Evolutionary conservation across 2,329 filamentous ascomycete genomes (phyloP), one percentile per base, ranked within the genome.

Genomic region (Stylonectria norvegica): DNA sequence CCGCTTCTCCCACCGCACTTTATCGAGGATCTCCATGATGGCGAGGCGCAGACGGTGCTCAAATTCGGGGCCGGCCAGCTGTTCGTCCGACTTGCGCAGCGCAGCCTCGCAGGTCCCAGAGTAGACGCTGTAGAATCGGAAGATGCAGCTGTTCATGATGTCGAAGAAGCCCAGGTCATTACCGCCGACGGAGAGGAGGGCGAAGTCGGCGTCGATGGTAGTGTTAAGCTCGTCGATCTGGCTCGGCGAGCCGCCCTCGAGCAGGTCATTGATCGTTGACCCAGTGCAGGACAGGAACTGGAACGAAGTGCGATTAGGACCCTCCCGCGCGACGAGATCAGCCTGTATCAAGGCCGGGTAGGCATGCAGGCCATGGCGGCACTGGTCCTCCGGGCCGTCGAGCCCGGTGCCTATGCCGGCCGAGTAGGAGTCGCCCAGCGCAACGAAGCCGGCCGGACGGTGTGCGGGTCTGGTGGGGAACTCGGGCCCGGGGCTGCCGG

Each of bases 111-210:
- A 74, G 1, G 69, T 69, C 5, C 68, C 69, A 12, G 66, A 70
- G 56, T 69, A 71, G 54, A 70, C 68, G 49, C 66, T 67, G 51
- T 73, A 73, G 52, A 73, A 73, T 20, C 69, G 64, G 47, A 73
- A 73, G 12, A 74, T 66, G 50, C 71, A 73, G 17, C 69, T 69
- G 49, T 73, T 73, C 55, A 73, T 70, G 15, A 73, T 67, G 25
- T 68, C 65, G 46, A 71, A 73, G 59, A 73, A 73, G 46, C 69
- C 70, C 7, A 73, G 61, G 47, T 73, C 71, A 53, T 73, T 73
- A 12, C 70, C 70, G 33, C 69, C 70, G 20, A 73, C 60, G n/a
- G 69, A 72, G 5, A 73, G 57, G 1, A 71, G 62, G 3, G 68
- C 68, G 44, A 73, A 71, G 50, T 70, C 66, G 16, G 58, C 51